Evolutionary conservation across 441 rosid species (phyloP).

Genomic region (Eruca vesicaria): DNA sequence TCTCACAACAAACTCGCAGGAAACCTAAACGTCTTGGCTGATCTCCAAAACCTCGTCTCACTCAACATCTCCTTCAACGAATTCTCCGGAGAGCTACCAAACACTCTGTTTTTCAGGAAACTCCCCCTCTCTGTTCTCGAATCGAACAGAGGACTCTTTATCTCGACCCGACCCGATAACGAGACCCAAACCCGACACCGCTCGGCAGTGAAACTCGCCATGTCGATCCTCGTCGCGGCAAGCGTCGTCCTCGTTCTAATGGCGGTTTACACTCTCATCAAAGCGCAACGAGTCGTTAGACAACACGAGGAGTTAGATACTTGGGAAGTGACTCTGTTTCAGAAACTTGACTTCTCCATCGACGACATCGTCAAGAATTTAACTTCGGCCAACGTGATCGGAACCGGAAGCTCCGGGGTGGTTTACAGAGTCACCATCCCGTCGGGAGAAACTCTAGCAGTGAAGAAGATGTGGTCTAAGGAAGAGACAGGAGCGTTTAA

Average conservation of each 20-base stretch:
- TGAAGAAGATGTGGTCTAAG: constrained; percentile 92
- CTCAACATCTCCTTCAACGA: constrained; percentile 87
- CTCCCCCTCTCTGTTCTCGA: constrained; percentile 74
- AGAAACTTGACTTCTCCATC: constrained; percentile 78
- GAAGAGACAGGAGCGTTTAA: constrained; percentile 81
- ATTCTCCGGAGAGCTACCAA: constrained; percentile 80
- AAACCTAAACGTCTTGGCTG: constrained; percentile 53
- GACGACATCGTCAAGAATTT: constrained; percentile 59
- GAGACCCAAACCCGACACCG: constrained; percentile 36
- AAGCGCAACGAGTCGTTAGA: constrained; percentile 37
- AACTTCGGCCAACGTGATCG: constrained; percentile 78
- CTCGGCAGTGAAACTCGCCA: constrained; percentile 59
- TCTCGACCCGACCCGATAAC: constrained; percentile 46
- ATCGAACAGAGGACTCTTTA: constrained; percentile 65
- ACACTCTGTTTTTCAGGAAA: constrained; percentile 69
- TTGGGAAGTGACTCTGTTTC: constrained; percentile 83
- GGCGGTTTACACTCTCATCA: constrained; percentile 58
- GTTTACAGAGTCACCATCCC: constrained; percentile 72
- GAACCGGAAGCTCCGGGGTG: constrained; percentile 96
- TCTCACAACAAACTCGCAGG: constrained; percentile 80
- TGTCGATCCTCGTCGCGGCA: constrained; percentile 66
- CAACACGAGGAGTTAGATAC: constrained; percentile 43
- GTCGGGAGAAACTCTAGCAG: constrained; percentile 76
- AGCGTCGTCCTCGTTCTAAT: constrained; percentile 64
- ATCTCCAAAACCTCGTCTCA: constrained; percentile 75